Evolutionary conservation across 805 yeast genomes (phyloP), one percentile per base, ranked within the genome.

Genomic region (Candida orba): DNA sequence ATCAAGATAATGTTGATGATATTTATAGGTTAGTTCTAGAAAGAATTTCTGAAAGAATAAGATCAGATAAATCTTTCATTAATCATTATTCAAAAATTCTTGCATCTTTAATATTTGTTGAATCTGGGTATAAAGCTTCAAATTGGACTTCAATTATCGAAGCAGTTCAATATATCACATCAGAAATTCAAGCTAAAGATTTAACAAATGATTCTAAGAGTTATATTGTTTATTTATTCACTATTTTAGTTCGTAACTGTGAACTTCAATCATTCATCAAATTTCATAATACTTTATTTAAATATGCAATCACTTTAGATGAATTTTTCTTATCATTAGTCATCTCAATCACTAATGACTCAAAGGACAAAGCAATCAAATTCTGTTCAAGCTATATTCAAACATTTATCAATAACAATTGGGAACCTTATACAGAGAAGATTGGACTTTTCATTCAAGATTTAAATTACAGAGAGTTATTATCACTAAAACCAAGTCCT

Each of bases 91-190:
- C 50, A 17, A 65, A 69, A 8, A 58, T 79, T 3, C 51, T 80
- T 34, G 58, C 72, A 1, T 60, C 81, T 0, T 56, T 83, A 40
- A 58, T 72, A 0, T 84, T 81, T 60, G 79, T 85, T 3, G 90
- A 83, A 47, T 78, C 87, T 38, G 93, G 93, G 53, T 73, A 62
- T 47, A 81, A 79, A 53, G 71, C 82, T 4, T 54, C 68, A 2
- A 63, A 69, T 48, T 84, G 91, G 91, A 41, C 45, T 3, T 15
- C 38, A 4, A 48, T 63, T 3, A 50, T 55, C 6, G 39, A 43
- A 5, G 48, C 69, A 25, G 39, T 64, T 10, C 46, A 49, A 3
- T 37, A 42, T 17, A 32, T 49, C 17, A 27, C 54, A 7, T 23
- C 34, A 4, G 37, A 38, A 8, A 25, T 38, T 8, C 47, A 39